phyloP scores from a whole-genome alignment of 192 early-diverging fungal species.

The Pilobolus umbonatus region DNA sequence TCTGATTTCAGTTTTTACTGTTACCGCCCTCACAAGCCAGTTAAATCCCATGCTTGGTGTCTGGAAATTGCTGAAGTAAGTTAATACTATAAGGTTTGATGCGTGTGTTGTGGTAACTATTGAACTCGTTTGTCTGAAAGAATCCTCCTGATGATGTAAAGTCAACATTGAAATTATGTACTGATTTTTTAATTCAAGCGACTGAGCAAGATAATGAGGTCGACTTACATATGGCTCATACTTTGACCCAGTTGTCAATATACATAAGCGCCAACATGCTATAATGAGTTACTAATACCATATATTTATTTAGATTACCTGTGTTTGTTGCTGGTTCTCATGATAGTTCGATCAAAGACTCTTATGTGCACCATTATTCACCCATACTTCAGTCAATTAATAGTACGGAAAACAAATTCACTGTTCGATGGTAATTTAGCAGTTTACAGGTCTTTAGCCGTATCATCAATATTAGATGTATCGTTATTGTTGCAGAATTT shows the following conservation, averaged over 20 bases:
- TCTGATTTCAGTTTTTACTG: background rate
- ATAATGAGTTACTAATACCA: slow-evolving; percentile 13
- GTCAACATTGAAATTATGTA: slow-evolving; percentile 8
- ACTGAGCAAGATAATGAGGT: slow-evolving; percentile 10
- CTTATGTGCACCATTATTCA: slow-evolving; percentile 6
- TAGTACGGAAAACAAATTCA: slow-evolving; percentile 1
- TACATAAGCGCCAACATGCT: slow-evolving; percentile 7
- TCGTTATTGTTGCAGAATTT: background rate
- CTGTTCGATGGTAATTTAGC: slow-evolving; percentile 2
- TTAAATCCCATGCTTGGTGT: slow-evolving; percentile 9
- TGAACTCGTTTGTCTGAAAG: slow-evolving; percentile 9
- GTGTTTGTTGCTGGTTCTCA: slow-evolving; percentile 14
- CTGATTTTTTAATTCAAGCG: slow-evolving; percentile 14
- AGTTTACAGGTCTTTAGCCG: background rate
- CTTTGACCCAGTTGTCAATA: slow-evolving; percentile 8
- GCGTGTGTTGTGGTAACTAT: slow-evolving; percentile 2
- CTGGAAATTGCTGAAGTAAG: slow-evolving; percentile 11
- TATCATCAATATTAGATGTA: background rate
- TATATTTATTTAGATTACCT: slow-evolving; percentile 13
- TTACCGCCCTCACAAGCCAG: slow-evolving; percentile 8
- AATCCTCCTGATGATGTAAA: slow-evolving; percentile 5
- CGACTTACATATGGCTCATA: slow-evolving; percentile 9
- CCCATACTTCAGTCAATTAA: slow-evolving; percentile 7
- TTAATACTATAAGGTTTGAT: slow-evolving; percentile 13
- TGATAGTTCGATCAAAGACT: slow-evolving; percentile 10